Evolutionary conservation across 1,139 yeast genomes (phyloP), one percentile per base, ranked within the genome.

Genomic region (Yamadazyma aaseri): DNA sequence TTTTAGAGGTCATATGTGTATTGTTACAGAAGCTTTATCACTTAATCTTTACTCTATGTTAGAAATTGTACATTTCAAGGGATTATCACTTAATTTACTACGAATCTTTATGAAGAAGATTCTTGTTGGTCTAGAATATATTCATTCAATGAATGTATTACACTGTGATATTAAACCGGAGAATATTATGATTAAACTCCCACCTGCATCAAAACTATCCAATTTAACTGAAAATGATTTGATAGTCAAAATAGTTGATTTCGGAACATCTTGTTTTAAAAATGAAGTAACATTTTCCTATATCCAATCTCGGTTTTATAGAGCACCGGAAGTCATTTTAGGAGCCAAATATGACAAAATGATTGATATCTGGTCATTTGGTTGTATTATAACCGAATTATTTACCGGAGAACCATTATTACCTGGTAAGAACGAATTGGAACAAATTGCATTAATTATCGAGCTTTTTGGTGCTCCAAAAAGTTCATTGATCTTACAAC

Each of bases 91-190:
- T n/a, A 45, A 56, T 1, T 52, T 85, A 8, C 66, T 85, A 3
- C 61, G 66, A 39, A 49, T 53, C 18, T 71, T 86, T 49, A 61
- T 82, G 1, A 54, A 45, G 30, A 86, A 84, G 45, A 63, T 84
- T 8, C 56, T 85, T 12, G 56, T 63, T 13, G 92, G 86, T 0
- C 55, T 87, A 32, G 58, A 66, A n/a, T 79, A 69, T 46, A 65
- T 87, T 24, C 89, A 83, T 45, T 47, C 62, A 0, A 57, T 67
- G 31, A 64, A 69, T 13, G 73, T 86, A 10, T 78, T 86, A 21
- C 96, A 86, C 52, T 86, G 95, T 49, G 96, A 86, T 55, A 63
- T 84, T 33, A 84, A 84, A 49, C 86, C 86, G 0, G 86, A 80
- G 46, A 80, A 80, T 49, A 59, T 80, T 26, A 77, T 80, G 84